These are phyloP conservation scores for Lobosporangium transversale DNA, from an alignment of 192 early-diverging fungal genomes.

Conservation along the genomic window DNA sequence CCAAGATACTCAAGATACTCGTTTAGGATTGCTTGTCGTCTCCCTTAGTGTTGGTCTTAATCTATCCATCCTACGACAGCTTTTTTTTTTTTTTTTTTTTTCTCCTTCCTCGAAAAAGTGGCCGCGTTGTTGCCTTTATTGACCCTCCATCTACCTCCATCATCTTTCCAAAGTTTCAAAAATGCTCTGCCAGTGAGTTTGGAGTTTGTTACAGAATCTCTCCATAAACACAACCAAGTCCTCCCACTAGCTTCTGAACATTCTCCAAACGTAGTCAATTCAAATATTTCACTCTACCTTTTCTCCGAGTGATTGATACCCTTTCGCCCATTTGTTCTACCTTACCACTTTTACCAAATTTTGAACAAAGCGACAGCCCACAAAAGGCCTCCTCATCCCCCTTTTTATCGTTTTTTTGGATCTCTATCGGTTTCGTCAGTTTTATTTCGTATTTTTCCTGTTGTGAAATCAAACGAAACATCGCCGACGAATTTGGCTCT, in stretches of 20 bases:
- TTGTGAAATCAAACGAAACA: no score
- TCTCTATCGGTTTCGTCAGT: neutral
- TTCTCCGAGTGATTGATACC: neutral
- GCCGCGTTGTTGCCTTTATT: constrained; percentile 24
- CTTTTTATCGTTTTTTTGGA: no score
- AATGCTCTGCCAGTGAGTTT: constrained; percentile 53
- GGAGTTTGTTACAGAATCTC: constrained; percentile 44
- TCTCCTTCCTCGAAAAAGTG: constrained; percentile 5
- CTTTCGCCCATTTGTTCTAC: constrained; percentile 4
- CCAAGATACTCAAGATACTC: no score
- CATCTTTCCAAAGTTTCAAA: constrained; percentile 43
- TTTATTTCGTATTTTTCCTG: neutral
- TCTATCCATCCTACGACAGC: no score
- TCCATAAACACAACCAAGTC: constrained; percentile 5
- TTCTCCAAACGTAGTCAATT: constrained; percentile 55
- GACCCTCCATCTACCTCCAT: constrained; percentile 12
- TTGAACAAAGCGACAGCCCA: neutral
- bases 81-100: constrained; percentile 7
- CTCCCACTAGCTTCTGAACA: constrained; percentile 51
- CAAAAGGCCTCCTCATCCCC: neutral
- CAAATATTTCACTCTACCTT: neutral
- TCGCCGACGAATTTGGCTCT: constrained; percentile 11
- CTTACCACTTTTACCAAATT: neutral
- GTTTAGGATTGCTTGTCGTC: no score
- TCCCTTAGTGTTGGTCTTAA: no score